Conservation (phyloP, 768 basidiomycete genomes). For the Chalciporus chontae region DNA sequence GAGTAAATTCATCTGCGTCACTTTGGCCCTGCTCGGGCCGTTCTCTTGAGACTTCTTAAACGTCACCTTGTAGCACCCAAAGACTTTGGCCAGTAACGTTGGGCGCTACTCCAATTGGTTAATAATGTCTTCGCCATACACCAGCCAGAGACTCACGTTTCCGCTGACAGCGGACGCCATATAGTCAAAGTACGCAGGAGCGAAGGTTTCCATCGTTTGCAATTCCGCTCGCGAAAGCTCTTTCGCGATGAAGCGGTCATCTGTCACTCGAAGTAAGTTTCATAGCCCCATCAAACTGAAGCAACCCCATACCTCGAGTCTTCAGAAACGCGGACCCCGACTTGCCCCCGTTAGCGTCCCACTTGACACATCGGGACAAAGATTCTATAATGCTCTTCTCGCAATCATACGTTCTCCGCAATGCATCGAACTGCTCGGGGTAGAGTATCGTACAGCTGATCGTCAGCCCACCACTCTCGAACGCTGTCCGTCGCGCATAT, state of each 20-base stretch:
- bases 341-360: slow-evolving; percentile 94
- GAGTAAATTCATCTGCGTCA: slow-evolving; percentile 89
- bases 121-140: neutral
- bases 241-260: slow-evolving; percentile 98
- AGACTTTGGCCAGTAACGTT: slow-evolving; percentile 92
- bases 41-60: slow-evolving; percentile 79
- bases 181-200: slow-evolving; percentile 96
- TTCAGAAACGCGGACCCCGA: slow-evolving; percentile 97
- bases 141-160: slow-evolving; percentile 50
- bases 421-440: slow-evolving; percentile 94
- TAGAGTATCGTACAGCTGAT: slow-evolving; percentile 95
- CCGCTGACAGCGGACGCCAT: slow-evolving; percentile 91
- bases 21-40: slow-evolving; percentile 59
- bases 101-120: slow-evolving; percentile 59
- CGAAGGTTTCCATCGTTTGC: slow-evolving; percentile 95
- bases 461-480: slow-evolving; percentile 84
- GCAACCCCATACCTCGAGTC: slow-evolving; percentile 57
- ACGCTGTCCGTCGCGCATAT: slow-evolving; percentile 46
- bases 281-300: slow-evolving; percentile 27
- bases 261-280: slow-evolving; percentile 37
- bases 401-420: slow-evolving; percentile 90
- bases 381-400: slow-evolving; percentile 94
- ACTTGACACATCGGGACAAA: slow-evolving; percentile 90
- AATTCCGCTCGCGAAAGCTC: slow-evolving; percentile 89
- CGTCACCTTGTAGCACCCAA: slow-evolving; percentile 93